These are phyloP conservation scores for Aspergillus sclerotioniger DNA, from an alignment of 495 filamentous ascomycete genomes.

Conservation along the genomic window DNA sequence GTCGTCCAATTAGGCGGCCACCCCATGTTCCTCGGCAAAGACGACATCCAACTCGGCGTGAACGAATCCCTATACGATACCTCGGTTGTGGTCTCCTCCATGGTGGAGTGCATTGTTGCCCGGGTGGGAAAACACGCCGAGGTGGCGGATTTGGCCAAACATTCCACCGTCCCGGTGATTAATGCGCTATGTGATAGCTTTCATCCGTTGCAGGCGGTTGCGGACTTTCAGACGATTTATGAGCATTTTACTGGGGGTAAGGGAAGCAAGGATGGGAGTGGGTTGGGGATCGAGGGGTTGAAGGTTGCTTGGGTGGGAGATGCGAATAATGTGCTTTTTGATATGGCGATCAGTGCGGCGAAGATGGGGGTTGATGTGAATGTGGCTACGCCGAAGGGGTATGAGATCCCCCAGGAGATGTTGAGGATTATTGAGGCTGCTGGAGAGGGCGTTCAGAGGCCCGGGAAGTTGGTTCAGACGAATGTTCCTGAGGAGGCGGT, in stretches of 20 bases:
- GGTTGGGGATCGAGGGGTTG: slow-evolving; percentile 72
- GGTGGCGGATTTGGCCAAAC: slow-evolving; percentile 71
- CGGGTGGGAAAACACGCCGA: slow-evolving; percentile 83
- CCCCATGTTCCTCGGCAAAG: slow-evolving; percentile 91
- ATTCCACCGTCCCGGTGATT: slow-evolving; percentile 86
- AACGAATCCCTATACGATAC: slow-evolving; percentile 94
- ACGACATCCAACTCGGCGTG: slow-evolving; percentile 94
- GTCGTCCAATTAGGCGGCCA: slow-evolving; percentile 81
- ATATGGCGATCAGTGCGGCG: slow-evolving; percentile 77
- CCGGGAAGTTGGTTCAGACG: slow-evolving; percentile 72
- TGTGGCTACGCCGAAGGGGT: slow-evolving; percentile 82
- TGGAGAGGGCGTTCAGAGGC: slow-evolving; percentile 49
- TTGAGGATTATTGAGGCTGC: slow-evolving; percentile 62
- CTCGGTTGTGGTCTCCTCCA: slow-evolving; percentile 82
- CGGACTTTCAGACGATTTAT: slow-evolving; percentile 88
- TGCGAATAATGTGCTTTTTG: slow-evolving; percentile 94
- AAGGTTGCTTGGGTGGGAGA: slow-evolving; percentile 97
- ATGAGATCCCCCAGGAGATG: slow-evolving; percentile 74
- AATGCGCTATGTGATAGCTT: slow-evolving; percentile 87
- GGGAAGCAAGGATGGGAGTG: slow-evolving; percentile 38
- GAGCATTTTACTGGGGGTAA: slow-evolving; percentile 60
- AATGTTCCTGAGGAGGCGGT: slow-evolving; percentile 83
- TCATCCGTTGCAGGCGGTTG: slow-evolving; percentile 89
- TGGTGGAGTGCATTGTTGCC: slow-evolving; percentile 87
- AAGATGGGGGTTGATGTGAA: slow-evolving; percentile 84